phyloP scores from a whole-genome alignment of 2,329 filamentous ascomycete genomes.

The Knoxdaviesia capensis region DNA sequence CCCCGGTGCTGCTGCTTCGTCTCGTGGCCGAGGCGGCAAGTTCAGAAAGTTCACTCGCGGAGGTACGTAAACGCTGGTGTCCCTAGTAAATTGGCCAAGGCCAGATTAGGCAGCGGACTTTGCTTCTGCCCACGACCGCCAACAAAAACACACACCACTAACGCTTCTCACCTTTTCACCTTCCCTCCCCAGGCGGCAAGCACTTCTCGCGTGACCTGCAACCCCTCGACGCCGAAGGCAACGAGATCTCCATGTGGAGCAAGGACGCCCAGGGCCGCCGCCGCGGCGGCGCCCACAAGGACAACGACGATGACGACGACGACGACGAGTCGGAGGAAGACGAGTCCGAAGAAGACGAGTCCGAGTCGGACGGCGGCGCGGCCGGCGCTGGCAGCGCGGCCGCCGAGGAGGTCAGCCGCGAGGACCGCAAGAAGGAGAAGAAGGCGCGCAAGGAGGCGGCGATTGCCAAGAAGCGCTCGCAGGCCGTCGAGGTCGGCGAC shows the following conservation, averaged over 20 bases:
- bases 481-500: slow-evolving; percentile 63
- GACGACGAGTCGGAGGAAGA: slow-evolving; percentile 31
- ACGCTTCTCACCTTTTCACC: slow-evolving; percentile 1
- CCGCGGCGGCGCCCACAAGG: slow-evolving; percentile 10
- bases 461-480: slow-evolving; percentile 53
- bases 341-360: slow-evolving; percentile 30
- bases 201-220: slow-evolving; percentile 85
- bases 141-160: slow-evolving; percentile 2
- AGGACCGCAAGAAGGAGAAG: slow-evolving; percentile 70
- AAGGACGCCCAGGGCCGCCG: slow-evolving; percentile 22
- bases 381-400: slow-evolving; percentile 21
- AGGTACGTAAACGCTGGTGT: slow-evolving; percentile 31
- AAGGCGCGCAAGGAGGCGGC: slow-evolving; percentile 86
- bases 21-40: slow-evolving; percentile 75
- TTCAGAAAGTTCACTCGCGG: slow-evolving; percentile 86
- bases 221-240: slow-evolving; percentile 75
- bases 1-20: slow-evolving; percentile 19
- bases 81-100: no score
- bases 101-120: not conserved
- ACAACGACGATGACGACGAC: slow-evolving; percentile 30
- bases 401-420: slow-evolving; percentile 41
- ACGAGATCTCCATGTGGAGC: slow-evolving; percentile 75
- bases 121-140: slow-evolving; percentile 6
- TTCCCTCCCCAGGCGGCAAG: slow-evolving; percentile 52
- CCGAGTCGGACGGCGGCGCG: slow-evolving; percentile 25